Percentiles rank a stretch among this genome's conserved stretches.
These are phyloP conservation scores for Floccularia luteovirens DNA, from an alignment of 768 basidiomycete species.

Conservation along the genomic window DNA sequence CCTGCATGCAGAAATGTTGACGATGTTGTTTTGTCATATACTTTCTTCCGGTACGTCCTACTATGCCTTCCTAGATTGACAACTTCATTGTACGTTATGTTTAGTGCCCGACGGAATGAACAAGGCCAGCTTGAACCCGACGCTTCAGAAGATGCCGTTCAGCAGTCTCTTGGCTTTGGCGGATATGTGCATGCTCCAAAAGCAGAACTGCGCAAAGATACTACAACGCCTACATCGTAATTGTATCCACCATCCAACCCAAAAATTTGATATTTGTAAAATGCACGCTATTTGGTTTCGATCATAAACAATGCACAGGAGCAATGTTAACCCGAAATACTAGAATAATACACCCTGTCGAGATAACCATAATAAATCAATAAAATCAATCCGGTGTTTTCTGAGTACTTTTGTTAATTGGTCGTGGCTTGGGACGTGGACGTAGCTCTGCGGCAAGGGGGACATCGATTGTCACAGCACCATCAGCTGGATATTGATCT, in stretches of 20 bases:
- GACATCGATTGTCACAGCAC: slow-evolving; percentile 7
- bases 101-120: slow-evolving; percentile 78
- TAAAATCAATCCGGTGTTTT: no score
- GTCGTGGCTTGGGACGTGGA: slow-evolving; percentile 29
- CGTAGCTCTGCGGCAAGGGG: slow-evolving; percentile 26
- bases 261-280: no score
- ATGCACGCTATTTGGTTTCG: no score
- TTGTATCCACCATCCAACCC: no score
- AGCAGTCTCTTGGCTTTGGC: slow-evolving; percentile 73
- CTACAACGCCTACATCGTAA: background rate
- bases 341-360: no score
- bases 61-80: background rate
- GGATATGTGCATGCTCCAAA: slow-evolving; percentile 50
- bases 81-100: background rate
- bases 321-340: no score
- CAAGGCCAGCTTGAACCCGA: slow-evolving; percentile 89
- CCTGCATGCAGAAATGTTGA: slow-evolving; percentile 81
- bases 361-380: no score
- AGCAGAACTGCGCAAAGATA: slow-evolving; percentile 12
- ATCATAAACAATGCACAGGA: no score
- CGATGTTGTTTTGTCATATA: slow-evolving; percentile 92
- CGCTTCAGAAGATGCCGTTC: slow-evolving; percentile 71
- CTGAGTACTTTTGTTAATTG: slow-evolving; percentile 3
- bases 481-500: background rate
- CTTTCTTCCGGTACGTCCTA: slow-evolving; percentile 81